Percentiles rank a stretch among this genome's conserved stretches.
These are phyloP conservation scores for Chondrus crispus DNA, from an alignment of 23 red algal genomes.

Conservation along the genomic window DNA sequence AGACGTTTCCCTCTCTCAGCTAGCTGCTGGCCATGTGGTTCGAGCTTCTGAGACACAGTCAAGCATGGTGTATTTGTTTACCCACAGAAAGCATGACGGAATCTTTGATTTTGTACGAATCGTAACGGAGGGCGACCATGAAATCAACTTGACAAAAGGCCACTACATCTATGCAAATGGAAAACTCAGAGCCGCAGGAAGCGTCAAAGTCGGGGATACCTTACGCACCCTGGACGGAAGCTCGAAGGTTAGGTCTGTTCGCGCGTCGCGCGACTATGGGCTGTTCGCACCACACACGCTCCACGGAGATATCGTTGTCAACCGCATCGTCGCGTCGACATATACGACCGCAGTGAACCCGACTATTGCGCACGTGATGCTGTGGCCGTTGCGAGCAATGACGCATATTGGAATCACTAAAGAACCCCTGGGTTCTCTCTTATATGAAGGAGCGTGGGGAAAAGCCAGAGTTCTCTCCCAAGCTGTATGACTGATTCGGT, in stretches of 20 bases:
- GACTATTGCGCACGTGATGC: slow-evolving; percentile 6
- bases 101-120: slow-evolving; percentile 17
- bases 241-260: neutral
- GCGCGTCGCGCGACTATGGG: neutral
- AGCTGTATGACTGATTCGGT: too few relatives aligned
- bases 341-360: slow-evolving; percentile 28
- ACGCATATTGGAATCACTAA: neutral
- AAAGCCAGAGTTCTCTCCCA: too few relatives aligned
- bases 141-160: slow-evolving; percentile 14
- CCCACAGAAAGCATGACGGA: slow-evolving; percentile 9
- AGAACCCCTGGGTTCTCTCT: slow-evolving; percentile 7
- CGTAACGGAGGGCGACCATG: neutral
- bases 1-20: neutral
- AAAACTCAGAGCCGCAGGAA: neutral
- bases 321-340: slow-evolving; percentile 16
- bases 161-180: slow-evolving; percentile 56
- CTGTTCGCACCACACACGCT: slow-evolving; percentile 46
- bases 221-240: slow-evolving; percentile 23
- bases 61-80: slow-evolving; percentile 33
- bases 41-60: neutral
- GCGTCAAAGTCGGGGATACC: slow-evolving; percentile 1
- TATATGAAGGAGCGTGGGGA: slow-evolving; percentile 17
- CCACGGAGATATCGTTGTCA: slow-evolving; percentile 47
- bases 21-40: neutral
- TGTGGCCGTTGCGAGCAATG: slow-evolving; percentile 4